Conservation (phyloP, 2,329 filamentous ascomycete species). For the Cordyceps farinosa region DNA sequence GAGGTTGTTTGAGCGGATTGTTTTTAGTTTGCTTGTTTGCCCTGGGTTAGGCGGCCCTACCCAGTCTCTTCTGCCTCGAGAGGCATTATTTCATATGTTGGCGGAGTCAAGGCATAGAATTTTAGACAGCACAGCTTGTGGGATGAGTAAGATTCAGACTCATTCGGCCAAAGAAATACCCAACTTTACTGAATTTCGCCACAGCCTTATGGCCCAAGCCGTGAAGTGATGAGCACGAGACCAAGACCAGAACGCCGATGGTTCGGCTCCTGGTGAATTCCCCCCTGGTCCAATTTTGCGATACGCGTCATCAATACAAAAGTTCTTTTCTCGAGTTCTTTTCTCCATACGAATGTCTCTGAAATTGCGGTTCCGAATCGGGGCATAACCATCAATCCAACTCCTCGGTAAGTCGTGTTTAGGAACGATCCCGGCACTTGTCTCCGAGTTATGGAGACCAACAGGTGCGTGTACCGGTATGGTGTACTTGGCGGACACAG, state of each 20-base stretch:
- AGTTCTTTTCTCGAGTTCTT: neutral
- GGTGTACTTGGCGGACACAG: neutral
- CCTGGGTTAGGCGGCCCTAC: neutral
- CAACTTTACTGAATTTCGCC: neutral
- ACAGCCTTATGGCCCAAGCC: neutral
- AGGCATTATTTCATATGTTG: neutral
- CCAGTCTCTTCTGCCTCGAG: neutral
- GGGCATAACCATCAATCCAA: neutral
- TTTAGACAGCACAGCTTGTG: neutral
- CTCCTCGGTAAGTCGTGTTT: neutral
- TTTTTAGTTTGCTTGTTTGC: neutral
- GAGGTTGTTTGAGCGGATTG: constrained; percentile 61
- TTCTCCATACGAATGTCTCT: neutral
- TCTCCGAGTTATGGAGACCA: neutral
- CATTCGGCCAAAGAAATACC: neutral
- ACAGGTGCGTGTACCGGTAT: neutral
- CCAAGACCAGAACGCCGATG: neutral
- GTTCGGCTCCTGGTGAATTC: neutral
- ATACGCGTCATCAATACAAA: constrained; percentile 8
- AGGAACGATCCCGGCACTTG: neutral
- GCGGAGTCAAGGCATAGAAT: neutral
- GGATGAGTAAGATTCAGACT: neutral
- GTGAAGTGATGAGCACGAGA: neutral
- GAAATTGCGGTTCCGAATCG: neutral
- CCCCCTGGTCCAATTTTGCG: neutral